Conservation (phyloP, 306 rosid species). For the Rosa rugosa region DNA sequence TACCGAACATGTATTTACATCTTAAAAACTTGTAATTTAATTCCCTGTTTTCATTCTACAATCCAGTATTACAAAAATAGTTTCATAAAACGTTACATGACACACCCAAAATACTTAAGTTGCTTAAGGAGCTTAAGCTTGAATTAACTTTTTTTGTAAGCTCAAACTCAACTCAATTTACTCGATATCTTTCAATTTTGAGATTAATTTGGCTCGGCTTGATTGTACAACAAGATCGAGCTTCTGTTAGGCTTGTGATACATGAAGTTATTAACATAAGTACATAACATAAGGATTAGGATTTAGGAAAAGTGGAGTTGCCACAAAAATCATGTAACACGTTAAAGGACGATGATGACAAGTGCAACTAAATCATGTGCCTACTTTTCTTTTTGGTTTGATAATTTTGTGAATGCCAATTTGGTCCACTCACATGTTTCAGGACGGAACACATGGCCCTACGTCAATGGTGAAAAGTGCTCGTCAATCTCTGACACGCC, state of each 20-base stretch:
- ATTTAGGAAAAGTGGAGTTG: background rate
- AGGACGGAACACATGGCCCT: background rate
- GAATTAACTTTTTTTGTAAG: too few relatives aligned
- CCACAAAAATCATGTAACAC: background rate
- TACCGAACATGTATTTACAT: too few relatives aligned
- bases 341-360: background rate
- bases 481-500: conserved; percentile 17
- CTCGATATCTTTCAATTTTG: background rate
- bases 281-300: background rate
- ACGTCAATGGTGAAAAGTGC: background rate
- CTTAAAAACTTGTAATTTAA: too few relatives aligned
- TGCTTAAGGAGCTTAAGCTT: too few relatives aligned
- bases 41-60: too few relatives aligned
- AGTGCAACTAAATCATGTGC: conserved; percentile 13
- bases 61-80: too few relatives aligned
- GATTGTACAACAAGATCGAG: background rate
- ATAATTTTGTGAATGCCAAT: background rate
- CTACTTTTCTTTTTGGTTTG: background rate
- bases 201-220: background rate
- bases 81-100: too few relatives aligned
- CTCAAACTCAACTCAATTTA: background rate
- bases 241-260: too few relatives aligned
- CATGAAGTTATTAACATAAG: background rate
- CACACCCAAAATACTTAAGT: too few relatives aligned
- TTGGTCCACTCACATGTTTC: conserved; percentile 21